Base-by-base conservation (phyloP, 2,329 filamentous ascomycete species). In the Bipolaris bicolor region DNA sequence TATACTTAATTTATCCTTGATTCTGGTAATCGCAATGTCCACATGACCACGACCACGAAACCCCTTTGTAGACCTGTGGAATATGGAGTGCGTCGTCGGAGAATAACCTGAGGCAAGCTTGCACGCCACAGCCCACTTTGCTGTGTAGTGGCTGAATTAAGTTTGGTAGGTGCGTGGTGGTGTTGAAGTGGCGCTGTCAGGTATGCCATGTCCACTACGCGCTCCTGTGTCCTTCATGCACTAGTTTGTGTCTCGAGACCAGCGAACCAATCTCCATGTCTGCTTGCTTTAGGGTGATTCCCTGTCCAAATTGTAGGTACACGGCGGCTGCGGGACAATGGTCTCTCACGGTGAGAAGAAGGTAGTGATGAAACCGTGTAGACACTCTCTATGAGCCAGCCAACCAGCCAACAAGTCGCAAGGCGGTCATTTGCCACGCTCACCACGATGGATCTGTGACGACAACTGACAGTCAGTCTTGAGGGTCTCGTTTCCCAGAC, bases 171-270 rank as follows among this genome's bases (percentile, higher is more conserved):
- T 43, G 24, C 15, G 29, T 39, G 29, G 45, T 58, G 36, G 65
- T 69, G 62, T 67, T 40, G 67, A 69, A 67, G 60, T 60, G 49
- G 41, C 31, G 52, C 43, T 49, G 48, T 49, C 40, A 33, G 22
- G 15, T 39, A 44, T 49, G 44, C 24, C 18, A 49, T 7, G 15
- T 39, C 39, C 31, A 26, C n/a, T 5, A 34, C 48, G 44, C 49
- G 44, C 49, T 54, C 49, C 45, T 20, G 49, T 26, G 24, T 26
- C 40, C 11, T 46, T 55, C 43, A 44, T 52, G 22, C 54, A 36
- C 43, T 48, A 24, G 44, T 41, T 11, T 31, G 48, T 57, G 26
- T 39, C 33, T 45, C 29, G 31, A 53, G 22, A 44, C 29, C 33
- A 34, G 18, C 37, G 39, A 34, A 47, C 31, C 44, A 29, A 10